These are phyloP conservation scores for Ogataea kodamae DNA, from an alignment of 805 yeast genomes.

Conservation along the genomic window DNA sequence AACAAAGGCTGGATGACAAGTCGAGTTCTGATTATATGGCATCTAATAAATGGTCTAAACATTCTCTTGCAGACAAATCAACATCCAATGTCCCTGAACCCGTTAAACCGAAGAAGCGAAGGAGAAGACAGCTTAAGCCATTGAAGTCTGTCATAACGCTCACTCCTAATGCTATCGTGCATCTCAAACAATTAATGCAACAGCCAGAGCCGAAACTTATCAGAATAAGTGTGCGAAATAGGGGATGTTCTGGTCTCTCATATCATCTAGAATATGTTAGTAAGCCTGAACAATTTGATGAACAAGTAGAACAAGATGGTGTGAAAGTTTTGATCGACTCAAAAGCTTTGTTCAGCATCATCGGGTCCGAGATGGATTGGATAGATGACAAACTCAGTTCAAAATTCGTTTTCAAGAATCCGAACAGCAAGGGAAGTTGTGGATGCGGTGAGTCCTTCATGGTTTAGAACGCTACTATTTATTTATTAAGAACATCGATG, in stretches of 20 bases:
- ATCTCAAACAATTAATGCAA: conserved; percentile 61
- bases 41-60: conserved; percentile 30
- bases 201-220: conserved; percentile 88
- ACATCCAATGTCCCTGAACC: conserved; percentile 7
- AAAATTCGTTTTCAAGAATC: conserved; percentile 89
- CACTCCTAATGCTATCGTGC: conserved; percentile 70
- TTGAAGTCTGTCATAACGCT: conserved; percentile 86
- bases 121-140: conserved; percentile 71
- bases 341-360: conserved; percentile 90
- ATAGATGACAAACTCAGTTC: conserved; percentile 86
- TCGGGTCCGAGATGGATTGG: conserved; percentile 99
- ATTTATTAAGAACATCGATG: conserved; percentile 3
- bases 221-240: conserved; percentile 88
- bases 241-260: conserved; percentile 95
- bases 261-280: conserved; percentile 89
- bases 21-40: conserved; percentile 6
- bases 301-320: conserved; percentile 88
- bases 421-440: conserved; percentile 96
- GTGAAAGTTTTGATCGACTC: conserved; percentile 91
- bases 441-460: conserved; percentile 99
- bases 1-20: conserved; percentile 12
- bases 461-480: conserved; percentile 49
- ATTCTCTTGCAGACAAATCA: conserved; percentile 24
- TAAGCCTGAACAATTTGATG: conserved; percentile 93
- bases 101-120: conserved; percentile 21